Conservation (phyloP, 345 rosid genomes). For the Kandelia obovata region DNA sequence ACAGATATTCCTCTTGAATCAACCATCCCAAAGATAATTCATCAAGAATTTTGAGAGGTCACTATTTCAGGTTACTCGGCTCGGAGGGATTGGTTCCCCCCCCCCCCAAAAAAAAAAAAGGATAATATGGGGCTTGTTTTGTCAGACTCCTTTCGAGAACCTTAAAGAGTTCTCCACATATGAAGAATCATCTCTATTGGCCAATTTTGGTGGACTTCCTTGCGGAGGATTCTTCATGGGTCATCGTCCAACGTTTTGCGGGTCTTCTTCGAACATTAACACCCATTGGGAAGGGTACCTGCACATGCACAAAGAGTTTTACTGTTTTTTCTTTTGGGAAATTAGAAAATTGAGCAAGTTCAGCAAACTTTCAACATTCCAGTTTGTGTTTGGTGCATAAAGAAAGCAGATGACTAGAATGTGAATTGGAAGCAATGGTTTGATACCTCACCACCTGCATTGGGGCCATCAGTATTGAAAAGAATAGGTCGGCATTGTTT, state of each 20-base stretch:
- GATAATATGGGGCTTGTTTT: conserved; percentile 18
- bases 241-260: conserved; percentile 31
- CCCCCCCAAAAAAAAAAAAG: background rate
- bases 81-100: conserved; percentile 29
- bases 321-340: background rate
- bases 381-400: background rate
- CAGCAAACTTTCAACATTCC: background rate
- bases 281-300: conserved; percentile 71
- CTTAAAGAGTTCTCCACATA: conserved; percentile 33
- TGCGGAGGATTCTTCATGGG: conserved; percentile 36
- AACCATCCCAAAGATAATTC: conserved; percentile 7
- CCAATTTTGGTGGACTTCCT: conserved; percentile 23
- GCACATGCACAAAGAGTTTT: conserved; percentile 9
- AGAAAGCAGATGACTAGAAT: background rate
- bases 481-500: conserved; percentile 73
- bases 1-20: background rate
- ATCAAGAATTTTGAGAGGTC: conserved; percentile 12
- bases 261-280: conserved; percentile 46
- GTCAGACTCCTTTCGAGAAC: conserved; percentile 40
- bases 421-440: background rate
- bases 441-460: conserved; percentile 71
- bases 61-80: conserved; percentile 2
- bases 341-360: background rate
- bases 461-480: conserved; percentile 64
- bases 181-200: conserved; percentile 31